Conservation (phyloP, 352 stramenopile species). For the Globisporangium mamillatum region DNA sequence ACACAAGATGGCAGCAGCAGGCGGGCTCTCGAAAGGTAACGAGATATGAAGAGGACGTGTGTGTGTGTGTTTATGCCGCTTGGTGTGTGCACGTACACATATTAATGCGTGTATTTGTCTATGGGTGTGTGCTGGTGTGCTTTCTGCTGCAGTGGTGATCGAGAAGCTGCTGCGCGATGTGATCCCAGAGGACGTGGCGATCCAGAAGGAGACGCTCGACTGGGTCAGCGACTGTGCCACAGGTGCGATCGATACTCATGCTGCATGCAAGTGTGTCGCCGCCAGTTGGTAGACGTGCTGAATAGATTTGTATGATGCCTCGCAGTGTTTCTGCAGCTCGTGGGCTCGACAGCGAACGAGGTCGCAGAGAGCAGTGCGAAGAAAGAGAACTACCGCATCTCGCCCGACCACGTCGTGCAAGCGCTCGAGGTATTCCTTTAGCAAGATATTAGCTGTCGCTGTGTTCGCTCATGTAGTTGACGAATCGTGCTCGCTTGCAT, state of each 20-base stretch:
- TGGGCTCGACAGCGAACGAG: constrained; percentile 50
- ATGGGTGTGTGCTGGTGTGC: not conserved
- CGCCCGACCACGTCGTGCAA: constrained; percentile 47
- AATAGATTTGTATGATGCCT: not conserved
- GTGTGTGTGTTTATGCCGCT: not conserved
- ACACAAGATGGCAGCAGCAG: not conserved
- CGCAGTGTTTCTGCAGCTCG: constrained; percentile 46
- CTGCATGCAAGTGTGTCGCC: not conserved
- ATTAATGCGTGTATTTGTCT: not conserved
- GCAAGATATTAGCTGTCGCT: not conserved
- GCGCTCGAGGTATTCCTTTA: constrained; percentile 43
- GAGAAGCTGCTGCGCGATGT: constrained; percentile 56
- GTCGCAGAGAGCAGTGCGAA: constrained; percentile 44
- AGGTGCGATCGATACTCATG: constrained; percentile 19
- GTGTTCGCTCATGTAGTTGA: not conserved
- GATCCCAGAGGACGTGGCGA: constrained; percentile 42
- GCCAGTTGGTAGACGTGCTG: too few species aligned
- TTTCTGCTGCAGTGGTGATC: constrained; percentile 18
- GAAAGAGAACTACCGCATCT: constrained; percentile 73
- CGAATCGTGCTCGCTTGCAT: not conserved
- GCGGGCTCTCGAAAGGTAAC: constrained; percentile 13
- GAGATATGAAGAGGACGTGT: not conserved
- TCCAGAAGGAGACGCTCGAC: constrained; percentile 67
- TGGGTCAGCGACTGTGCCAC: constrained; percentile 59
- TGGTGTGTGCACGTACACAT: not conserved